These are phyloP conservation scores for Lichtheimia ornata DNA, from an alignment of 371 early-diverging fungal genomes.

Conservation along the genomic window DNA sequence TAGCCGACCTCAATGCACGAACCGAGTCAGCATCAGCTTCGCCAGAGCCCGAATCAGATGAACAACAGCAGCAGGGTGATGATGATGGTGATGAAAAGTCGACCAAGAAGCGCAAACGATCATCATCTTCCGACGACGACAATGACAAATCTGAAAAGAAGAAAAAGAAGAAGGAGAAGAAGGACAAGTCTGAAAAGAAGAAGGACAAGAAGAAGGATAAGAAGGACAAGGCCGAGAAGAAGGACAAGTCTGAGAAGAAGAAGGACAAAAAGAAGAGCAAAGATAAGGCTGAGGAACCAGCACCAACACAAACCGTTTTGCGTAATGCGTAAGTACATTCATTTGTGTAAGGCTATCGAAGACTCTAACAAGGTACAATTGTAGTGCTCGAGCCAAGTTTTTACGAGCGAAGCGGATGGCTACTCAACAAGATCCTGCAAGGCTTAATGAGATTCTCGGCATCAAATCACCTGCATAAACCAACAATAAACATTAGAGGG, in stretches of 20 bases:
- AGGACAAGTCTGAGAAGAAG: slow-evolving; percentile 23
- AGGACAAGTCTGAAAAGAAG: slow-evolving; percentile 23
- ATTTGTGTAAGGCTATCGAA: background rate
- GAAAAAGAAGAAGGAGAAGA: slow-evolving; percentile 47
- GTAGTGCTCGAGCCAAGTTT: slow-evolving; percentile 72
- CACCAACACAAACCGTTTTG: slow-evolving; percentile 30
- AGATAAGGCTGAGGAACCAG: slow-evolving; percentile 29
- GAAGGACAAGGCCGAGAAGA: slow-evolving; percentile 34
- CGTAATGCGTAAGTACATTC: slow-evolving; percentile 58
- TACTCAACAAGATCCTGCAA: slow-evolving; percentile 45
- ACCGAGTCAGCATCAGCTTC: slow-evolving; percentile 22
- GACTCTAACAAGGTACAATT: background rate
- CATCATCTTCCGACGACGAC: slow-evolving; percentile 10
- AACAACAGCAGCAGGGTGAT: slow-evolving; percentile 29
- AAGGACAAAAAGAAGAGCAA: slow-evolving; percentile 19
- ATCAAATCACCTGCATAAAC: slow-evolving; percentile 22
- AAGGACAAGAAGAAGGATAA: slow-evolving; percentile 19
- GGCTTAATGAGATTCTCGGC: slow-evolving; percentile 59
- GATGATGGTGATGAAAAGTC: slow-evolving; percentile 43
- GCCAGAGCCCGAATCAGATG: slow-evolving; percentile 12
- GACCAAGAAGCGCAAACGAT: slow-evolving; percentile 12
- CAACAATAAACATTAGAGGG: background rate
- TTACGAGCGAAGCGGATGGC: slow-evolving; percentile 70
- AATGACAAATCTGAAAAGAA: slow-evolving; percentile 14
- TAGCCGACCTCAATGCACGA: slow-evolving; percentile 73